Evolutionary conservation across 1,284 basidiomycete genomes (phyloP), one percentile per base, ranked within the genome.

Genomic region (Amylostereum chailletii): DNA sequence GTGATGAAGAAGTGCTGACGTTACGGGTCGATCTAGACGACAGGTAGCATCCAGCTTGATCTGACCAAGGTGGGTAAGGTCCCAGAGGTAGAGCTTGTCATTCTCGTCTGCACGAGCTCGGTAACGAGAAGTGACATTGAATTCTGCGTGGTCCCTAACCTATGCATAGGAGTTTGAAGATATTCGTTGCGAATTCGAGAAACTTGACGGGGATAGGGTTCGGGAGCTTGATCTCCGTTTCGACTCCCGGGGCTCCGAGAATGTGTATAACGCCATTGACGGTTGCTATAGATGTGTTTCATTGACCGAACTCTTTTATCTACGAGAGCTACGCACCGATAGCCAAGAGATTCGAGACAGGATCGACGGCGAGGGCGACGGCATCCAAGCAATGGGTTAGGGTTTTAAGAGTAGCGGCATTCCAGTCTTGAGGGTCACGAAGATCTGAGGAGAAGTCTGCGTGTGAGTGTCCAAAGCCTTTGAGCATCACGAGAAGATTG

Each of bases 331-430:
- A 51, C 71, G 47, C 61, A 83, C 83, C 81, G 40, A 86, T 69
- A 3, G 86, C 90, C 11, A 95, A 71, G 11, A 92, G 69, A 4
- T 86, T 78, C 36, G 81, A 75, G 37, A 88, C 66, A 2, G 90
- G 83, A 57, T 94, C 89, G 45, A 81, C 70, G 3, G 86, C 82
- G 39, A 86, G 60, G 1, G 79, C 70, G 2, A 75, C 76, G 45
- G 85, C 64, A 57, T 89, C 75, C 36, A 78, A 67, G 10, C 74
- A 71, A 55, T 77, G 75, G 32, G 76, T 69, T 38, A 80, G 63
- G 0, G 67, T 66, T 54, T 71, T 70, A 10, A 85, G 62, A 26
- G 60, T 59, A 30, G 72, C 77, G 9, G 72, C 62, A 47, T 74
- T 70, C 81, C 81, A 86, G 53, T 81, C 77, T n/a, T 67, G 57